Conservation (phyloP, 1,139 yeast species). For the Meyerozyma guilliermondii region DNA sequence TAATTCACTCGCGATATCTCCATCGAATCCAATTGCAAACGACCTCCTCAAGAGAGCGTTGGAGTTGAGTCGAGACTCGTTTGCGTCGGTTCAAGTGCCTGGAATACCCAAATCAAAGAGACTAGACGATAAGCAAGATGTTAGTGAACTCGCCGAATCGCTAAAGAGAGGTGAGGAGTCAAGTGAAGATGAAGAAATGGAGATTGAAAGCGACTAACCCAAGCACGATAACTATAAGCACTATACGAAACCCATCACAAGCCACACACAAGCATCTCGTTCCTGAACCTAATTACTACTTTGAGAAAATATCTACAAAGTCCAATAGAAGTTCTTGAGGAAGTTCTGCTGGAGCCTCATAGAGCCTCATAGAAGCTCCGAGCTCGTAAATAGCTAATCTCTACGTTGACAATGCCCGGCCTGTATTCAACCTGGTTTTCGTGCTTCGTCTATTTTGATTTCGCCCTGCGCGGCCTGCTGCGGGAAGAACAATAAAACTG, state of each 20-base stretch:
- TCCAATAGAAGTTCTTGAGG: too few species aligned
- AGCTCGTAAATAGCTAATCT: too few species aligned
- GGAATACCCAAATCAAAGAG: constrained; percentile 16
- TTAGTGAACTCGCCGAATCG: constrained; percentile 32
- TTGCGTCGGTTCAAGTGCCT: constrained; percentile 18
- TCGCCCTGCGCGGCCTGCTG: constrained; percentile 1
- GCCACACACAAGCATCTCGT: background rate
- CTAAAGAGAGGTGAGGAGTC: constrained; percentile 50
- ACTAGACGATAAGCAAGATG: constrained; percentile 17
- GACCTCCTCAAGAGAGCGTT: constrained; percentile 80
- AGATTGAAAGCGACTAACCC: constrained; percentile 57
- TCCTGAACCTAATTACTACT: too few species aligned
- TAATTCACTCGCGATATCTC: constrained; percentile 72
- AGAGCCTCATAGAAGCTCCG: too few species aligned
- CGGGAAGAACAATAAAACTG: background rate
- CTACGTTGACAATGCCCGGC: background rate
- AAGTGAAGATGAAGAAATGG: constrained; percentile 62
- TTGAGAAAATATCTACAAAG: too few species aligned
- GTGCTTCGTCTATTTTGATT: constrained; percentile 1
- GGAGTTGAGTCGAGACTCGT: constrained; percentile 51
- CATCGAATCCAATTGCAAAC: constrained; percentile 79
- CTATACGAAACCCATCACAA: background rate
- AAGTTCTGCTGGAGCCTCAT: too few species aligned
- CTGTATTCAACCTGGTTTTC: too few species aligned
- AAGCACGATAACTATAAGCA: too few species aligned